A percentile compares a stretch with the other conserved stretches of the same genome.
These are phyloP conservation scores for Mycena citricolor DNA, from an alignment of 1,284 basidiomycete genomes.

Conservation along the genomic window DNA sequence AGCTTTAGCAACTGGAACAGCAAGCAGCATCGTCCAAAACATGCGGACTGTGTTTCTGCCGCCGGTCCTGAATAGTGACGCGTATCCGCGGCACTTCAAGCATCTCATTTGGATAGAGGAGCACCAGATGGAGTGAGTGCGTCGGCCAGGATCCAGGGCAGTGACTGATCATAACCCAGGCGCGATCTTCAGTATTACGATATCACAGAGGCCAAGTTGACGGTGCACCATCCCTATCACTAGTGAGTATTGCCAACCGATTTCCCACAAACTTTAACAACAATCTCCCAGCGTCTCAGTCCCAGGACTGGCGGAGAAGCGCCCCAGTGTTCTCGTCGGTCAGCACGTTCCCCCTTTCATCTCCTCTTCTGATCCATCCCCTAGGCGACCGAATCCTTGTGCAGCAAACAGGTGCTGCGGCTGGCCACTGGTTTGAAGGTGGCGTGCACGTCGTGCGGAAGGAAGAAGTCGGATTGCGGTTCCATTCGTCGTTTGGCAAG, in stretches of 20 bases:
- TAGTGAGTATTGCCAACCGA: too few relatives aligned
- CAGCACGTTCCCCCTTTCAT: conserved; percentile 22
- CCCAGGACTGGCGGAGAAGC: conserved; percentile 64
- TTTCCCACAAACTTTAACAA: too few relatives aligned
- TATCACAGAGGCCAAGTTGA: conserved; percentile 42
- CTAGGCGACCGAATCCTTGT: too few relatives aligned
- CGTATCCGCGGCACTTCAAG: conserved; percentile 51
- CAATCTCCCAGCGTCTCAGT: conserved; percentile 56
- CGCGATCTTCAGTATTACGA: conserved; percentile 59
- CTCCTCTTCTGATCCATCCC: not conserved
- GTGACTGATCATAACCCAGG: conserved; percentile 30
- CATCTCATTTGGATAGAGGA: conserved; percentile 60
- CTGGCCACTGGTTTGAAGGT: conserved; percentile 54
- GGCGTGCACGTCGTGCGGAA: conserved; percentile 53
- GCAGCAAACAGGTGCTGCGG: conserved; percentile 35
- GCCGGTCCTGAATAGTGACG: conserved; percentile 33
- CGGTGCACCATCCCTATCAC: conserved; percentile 36
- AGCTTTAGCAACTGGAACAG: conserved; percentile 32
- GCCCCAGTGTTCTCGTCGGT: conserved; percentile 64
- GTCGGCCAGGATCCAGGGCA: not conserved
- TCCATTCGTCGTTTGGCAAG: conserved; percentile 46
- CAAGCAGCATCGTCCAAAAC: conserved; percentile 26
- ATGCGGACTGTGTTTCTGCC: conserved; percentile 42
- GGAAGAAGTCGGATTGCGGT: conserved; percentile 52
- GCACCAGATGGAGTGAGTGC: conserved; percentile 51